Evolutionary conservation across 306 rosid genomes (phyloP).

Genomic region (Trifolium pratense): DNA sequence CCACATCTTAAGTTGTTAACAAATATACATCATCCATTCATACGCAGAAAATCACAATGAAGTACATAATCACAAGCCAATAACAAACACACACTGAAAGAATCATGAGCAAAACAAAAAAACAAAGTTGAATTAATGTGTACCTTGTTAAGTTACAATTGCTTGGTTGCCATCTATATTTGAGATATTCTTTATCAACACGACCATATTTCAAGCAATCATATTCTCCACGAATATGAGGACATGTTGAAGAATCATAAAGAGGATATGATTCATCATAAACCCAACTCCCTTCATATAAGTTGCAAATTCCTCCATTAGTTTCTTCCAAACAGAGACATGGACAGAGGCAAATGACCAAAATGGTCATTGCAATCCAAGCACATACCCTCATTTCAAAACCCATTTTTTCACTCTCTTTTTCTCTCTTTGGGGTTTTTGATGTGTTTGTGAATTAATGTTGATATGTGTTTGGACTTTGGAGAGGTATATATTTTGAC

Average conservation of each 20-base stretch:
- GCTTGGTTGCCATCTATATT: constrained; percentile 68
- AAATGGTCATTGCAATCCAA: constrained; percentile 19
- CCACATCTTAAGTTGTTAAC: no score
- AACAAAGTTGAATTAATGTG: neutral
- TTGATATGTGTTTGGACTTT: neutral
- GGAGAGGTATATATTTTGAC: neutral
- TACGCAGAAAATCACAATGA: neutral
- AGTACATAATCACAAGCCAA: neutral
- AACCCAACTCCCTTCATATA: constrained; percentile 66
- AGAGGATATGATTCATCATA: constrained; percentile 59
- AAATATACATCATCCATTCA: no score
- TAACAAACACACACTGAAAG: neutral
- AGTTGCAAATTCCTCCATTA: constrained; percentile 36
- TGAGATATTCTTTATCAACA: constrained; percentile 53
- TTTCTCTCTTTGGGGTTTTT: neutral
- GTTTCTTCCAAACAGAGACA: neutral
- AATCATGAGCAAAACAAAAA: no score
- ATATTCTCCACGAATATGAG: constrained; percentile 52
- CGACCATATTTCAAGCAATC: constrained; percentile 65
- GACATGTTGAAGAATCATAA: constrained; percentile 56
- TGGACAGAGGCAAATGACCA: neutral
- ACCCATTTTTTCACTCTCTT: constrained; percentile 13
- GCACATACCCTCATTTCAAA: neutral
- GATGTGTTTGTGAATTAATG: neutral
- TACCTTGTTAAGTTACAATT: constrained; percentile 64